A percentile compares a stretch with the other conserved stretches of the same genome.
Conservation (phyloP, 208 protist genomes). For the Leishmania braziliensis region DNA sequence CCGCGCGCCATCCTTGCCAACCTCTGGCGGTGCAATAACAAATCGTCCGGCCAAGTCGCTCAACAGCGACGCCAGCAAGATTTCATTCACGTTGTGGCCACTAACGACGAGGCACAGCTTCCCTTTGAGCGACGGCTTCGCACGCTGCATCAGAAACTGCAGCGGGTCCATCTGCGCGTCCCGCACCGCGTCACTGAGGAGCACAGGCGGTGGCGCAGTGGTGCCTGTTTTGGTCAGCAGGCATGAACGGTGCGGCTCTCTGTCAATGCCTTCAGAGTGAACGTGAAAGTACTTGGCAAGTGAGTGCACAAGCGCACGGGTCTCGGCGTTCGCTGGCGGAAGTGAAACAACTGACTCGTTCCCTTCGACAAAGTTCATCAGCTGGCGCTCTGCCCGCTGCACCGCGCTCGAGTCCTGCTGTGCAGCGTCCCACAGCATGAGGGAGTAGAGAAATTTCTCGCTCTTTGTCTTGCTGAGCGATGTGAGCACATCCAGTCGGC, state of each 20-base stretch:
- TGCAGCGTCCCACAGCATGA: slow-evolving; percentile 57
- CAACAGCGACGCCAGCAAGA: slow-evolving; percentile 34
- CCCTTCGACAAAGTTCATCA: slow-evolving; percentile 50
- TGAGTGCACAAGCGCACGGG: slow-evolving; percentile 61
- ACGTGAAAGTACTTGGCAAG: slow-evolving; percentile 69
- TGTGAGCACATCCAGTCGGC: slow-evolving; percentile 30
- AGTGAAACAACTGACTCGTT: slow-evolving; percentile 37
- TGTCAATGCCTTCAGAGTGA: slow-evolving; percentile 51
- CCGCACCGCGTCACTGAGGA: slow-evolving; percentile 35
- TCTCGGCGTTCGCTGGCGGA: slow-evolving; percentile 39
- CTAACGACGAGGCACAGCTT: slow-evolving; percentile 41
- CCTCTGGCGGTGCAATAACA: slow-evolving; percentile 44
- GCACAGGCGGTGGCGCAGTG: slow-evolving; percentile 38
- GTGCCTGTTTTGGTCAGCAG: slow-evolving; percentile 52
- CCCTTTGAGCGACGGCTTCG: slow-evolving; percentile 25
- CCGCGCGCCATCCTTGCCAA: slow-evolving; percentile 18
- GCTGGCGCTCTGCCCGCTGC: slow-evolving; percentile 41
- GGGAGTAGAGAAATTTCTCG: slow-evolving; percentile 54
- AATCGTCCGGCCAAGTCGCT: slow-evolving; percentile 51
- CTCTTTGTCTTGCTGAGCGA: slow-evolving; percentile 28
- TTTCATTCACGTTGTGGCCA: slow-evolving; percentile 41
- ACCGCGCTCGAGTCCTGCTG: slow-evolving; percentile 24
- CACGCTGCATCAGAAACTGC: slow-evolving; percentile 28
- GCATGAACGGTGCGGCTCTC: slow-evolving; percentile 51
- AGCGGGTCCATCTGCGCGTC: slow-evolving; percentile 33